Conservation (phyloP, 192 early-diverging fungal species). For the Pilobolus umbonatus region DNA sequence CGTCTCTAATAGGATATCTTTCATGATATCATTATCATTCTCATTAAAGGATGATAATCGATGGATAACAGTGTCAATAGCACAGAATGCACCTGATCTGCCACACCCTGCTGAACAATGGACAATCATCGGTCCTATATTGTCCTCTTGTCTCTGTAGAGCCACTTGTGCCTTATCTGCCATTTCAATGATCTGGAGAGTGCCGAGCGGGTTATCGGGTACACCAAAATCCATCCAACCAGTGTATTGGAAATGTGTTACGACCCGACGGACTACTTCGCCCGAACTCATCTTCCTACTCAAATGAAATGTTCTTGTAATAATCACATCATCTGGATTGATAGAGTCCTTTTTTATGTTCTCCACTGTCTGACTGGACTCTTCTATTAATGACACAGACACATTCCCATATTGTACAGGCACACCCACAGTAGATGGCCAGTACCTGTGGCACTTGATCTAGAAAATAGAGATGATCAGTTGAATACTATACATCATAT, state of each 20-base stretch:
- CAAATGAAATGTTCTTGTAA: slow-evolving; percentile 53
- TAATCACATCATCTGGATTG: slow-evolving; percentile 44
- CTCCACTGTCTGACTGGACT: too few species aligned
- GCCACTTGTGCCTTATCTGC: slow-evolving; percentile 33
- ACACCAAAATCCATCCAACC: slow-evolving; percentile 90
- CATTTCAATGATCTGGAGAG: slow-evolving; percentile 55
- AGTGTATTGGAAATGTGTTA: slow-evolving; percentile 83
- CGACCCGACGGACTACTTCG: slow-evolving; percentile 17
- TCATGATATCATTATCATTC: slow-evolving; percentile 50
- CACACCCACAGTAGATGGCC: slow-evolving; percentile 56
- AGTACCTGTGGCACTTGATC: slow-evolving; percentile 86
- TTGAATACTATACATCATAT: not conserved
- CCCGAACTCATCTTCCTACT: not conserved
- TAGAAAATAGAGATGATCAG: slow-evolving; percentile 5
- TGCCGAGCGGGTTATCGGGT: slow-evolving; percentile 60
- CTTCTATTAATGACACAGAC: slow-evolving; percentile 46
- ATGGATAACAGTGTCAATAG: slow-evolving; percentile 47
- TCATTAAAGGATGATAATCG: slow-evolving; percentile 11
- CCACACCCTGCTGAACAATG: slow-evolving; percentile 60
- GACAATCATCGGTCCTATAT: slow-evolving; percentile 28
- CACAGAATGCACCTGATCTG: slow-evolving; percentile 57
- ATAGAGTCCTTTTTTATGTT: not conserved
- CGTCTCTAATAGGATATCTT: slow-evolving; percentile 64
- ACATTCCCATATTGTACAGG: slow-evolving; percentile 46
- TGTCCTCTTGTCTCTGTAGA: not conserved